A percentile compares a stretch with the other conserved stretches of the same genome.
Conservation (phyloP, 1,139 yeast genomes). For the Suhomyces terraborum region DNA sequence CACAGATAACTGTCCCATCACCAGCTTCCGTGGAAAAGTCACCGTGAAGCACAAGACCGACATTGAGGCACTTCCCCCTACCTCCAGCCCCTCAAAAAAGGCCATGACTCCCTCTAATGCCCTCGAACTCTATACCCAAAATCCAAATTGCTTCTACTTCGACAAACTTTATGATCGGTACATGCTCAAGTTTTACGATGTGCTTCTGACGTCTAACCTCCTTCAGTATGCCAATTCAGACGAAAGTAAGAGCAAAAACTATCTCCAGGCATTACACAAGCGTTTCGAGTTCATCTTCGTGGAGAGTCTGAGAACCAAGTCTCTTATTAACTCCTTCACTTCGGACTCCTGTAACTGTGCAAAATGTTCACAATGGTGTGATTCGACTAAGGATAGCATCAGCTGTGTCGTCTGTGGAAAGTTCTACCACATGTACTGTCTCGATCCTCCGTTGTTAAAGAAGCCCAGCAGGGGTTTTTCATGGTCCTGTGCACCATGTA, state of each 20-base stretch:
- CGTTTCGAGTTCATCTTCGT: constrained; percentile 74
- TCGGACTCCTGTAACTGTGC: constrained; percentile 60
- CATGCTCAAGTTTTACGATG: constrained; percentile 81
- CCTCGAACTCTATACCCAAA: constrained; percentile 52
- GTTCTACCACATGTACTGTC: constrained; percentile 77
- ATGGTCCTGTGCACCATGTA: constrained; percentile 89
- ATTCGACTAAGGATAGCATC: constrained; percentile 67
- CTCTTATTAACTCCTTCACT: constrained; percentile 62
- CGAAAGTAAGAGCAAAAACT: constrained; percentile 57
- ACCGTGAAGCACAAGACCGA: constrained; percentile 68
- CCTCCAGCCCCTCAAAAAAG: constrained; percentile 11
- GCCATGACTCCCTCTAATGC: constrained; percentile 24
- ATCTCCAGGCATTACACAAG: constrained; percentile 62
- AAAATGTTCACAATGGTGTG: constrained; percentile 82
- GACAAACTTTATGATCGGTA: constrained; percentile 85
- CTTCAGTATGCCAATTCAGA: constrained; percentile 58
- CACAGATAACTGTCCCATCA: constrained; percentile 78
- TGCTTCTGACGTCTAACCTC: constrained; percentile 41
- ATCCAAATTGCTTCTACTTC: constrained; percentile 78
- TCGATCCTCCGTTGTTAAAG: constrained; percentile 78
- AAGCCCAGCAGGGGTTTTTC: constrained; percentile 89
- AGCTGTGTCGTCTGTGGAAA: constrained; percentile 76
- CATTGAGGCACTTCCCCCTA: constrained; percentile 45
- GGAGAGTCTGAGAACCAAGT: constrained; percentile 70
- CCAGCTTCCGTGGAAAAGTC: constrained; percentile 75